Percentiles rank a stretch among this genome's conserved stretches.
Evolutionary conservation across 1,284 basidiomycete genomes (phyloP).

Genomic region (Austroboletus niveus): DNA sequence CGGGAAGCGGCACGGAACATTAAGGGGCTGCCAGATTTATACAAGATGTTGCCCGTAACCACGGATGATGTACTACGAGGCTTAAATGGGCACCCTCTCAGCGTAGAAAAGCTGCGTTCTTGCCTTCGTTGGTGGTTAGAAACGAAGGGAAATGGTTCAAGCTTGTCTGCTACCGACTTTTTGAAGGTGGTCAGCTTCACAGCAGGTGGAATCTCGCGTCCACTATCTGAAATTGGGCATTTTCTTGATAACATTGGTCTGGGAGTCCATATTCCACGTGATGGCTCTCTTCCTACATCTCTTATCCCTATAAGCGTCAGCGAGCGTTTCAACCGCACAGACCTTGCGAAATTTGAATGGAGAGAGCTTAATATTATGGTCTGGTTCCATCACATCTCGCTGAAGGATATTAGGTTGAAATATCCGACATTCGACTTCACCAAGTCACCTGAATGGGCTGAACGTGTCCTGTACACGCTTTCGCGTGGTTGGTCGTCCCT

Average conservation of each 20-base stretch:
- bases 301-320: slow-evolving; percentile 71
- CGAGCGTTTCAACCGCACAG: slow-evolving; percentile 52
- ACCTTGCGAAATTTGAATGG: slow-evolving; percentile 74
- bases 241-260: slow-evolving; percentile 71
- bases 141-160: slow-evolving; percentile 39
- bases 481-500: slow-evolving; percentile 76
- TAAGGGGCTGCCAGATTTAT: slow-evolving; percentile 58
- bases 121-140: slow-evolving; percentile 86
- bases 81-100: slow-evolving; percentile 66
- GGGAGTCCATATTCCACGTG: slow-evolving; percentile 27
- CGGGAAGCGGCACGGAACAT: slow-evolving; percentile 61
- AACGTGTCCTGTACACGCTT: slow-evolving; percentile 69
- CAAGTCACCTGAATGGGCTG: slow-evolving; percentile 71
- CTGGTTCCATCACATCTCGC: slow-evolving; percentile 72
- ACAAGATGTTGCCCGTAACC: slow-evolving; percentile 69
- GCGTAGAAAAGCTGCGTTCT: slow-evolving; percentile 70
- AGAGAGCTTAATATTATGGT: slow-evolving; percentile 70
- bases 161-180: slow-evolving; percentile 46
- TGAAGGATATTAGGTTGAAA: slow-evolving; percentile 39
- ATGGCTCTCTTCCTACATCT: slow-evolving; percentile 77
- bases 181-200: slow-evolving; percentile 55
- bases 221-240: slow-evolving; percentile 59
- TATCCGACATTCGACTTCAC: slow-evolving; percentile 62
- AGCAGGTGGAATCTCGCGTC: slow-evolving; percentile 36
- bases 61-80: slow-evolving; percentile 83